Percentiles rank a stretch among this genome's conserved stretches.
These are phyloP conservation scores for Metschnikowia vanudenii DNA, from an alignment of 805 yeast species.

Conservation along the genomic window DNA sequence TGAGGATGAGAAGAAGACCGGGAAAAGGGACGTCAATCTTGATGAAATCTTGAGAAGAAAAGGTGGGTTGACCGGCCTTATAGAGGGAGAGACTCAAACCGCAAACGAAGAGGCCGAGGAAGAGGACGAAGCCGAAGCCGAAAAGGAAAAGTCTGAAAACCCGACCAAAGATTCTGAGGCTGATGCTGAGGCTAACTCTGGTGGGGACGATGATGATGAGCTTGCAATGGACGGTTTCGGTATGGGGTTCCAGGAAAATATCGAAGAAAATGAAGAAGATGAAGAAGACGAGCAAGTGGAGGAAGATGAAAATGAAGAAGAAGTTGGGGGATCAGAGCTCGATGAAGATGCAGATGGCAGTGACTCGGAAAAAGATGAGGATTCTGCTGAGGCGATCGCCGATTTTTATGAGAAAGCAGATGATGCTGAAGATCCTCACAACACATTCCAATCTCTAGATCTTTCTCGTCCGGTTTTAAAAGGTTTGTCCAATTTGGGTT, in stretches of 20 bases:
- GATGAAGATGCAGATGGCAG: slow-evolving; percentile 15
- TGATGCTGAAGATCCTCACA: slow-evolving; percentile 50
- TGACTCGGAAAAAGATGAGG: slow-evolving; percentile 44
- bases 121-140: slow-evolving; percentile 18
- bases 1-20: slow-evolving; percentile 23
- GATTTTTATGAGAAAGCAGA: slow-evolving; percentile 57
- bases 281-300: slow-evolving; percentile 18
- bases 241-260: slow-evolving; percentile 45
- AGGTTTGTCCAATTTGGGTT: slow-evolving; percentile 78
- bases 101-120: slow-evolving; percentile 2
- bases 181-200: slow-evolving; percentile 22
- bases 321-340: slow-evolving; percentile 22
- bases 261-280: slow-evolving; percentile 11
- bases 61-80: slow-evolving; percentile 63
- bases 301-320: slow-evolving; percentile 20
- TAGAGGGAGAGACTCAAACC: slow-evolving; percentile 25
- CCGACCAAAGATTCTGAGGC: slow-evolving; percentile 13
- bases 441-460: slow-evolving; percentile 70
- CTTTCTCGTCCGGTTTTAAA: slow-evolving; percentile 88
- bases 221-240: slow-evolving; percentile 46
- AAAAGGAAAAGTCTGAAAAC: slow-evolving; percentile 18
- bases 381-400: slow-evolving; percentile 80
- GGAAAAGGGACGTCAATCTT: slow-evolving; percentile 68
- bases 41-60: slow-evolving; percentile 85
- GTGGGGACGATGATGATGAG: slow-evolving; percentile 36